Base-by-base conservation (phyloP, 768 basidiomycete species). In the Tulasnella calospora region DNA sequence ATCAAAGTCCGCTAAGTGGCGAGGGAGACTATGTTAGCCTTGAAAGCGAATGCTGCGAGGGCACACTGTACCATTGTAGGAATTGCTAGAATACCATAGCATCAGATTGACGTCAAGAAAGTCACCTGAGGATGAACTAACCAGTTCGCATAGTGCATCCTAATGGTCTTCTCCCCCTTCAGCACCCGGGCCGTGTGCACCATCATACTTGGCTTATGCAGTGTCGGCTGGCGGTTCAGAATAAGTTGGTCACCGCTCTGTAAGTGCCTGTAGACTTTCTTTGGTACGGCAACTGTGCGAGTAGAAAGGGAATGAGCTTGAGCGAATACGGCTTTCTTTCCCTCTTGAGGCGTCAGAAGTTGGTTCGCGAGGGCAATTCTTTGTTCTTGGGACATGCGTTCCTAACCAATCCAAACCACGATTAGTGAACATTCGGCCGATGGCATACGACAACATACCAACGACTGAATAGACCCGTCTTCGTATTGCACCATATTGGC, bases 161-260 rank as follows among this genome's bases (percentile, higher is more conserved):
- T 90, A 83, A 99, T 99, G 0, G 98, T 99, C 87, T 98, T 99
- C 85, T 99, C 98, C 35, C 97, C 98, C 80, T 91, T 89, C 80
- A 99, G 84, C 27, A 99, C 92, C 78, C 92, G 92, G 21, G 97
- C 97, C 81, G 90, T 92, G 84, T 99, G 98, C 10, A 92, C 92
- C 98, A 99, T 99, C 97, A 99, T 99, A 87, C 94, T 95, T 30
- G 98, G 97, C 83, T 99, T 99, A 84, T 99, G 98, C 74, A 99
- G 88, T 1, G 98, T 99, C 9, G 98, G 98, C 86, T 99, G 98
- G 74, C 98, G 93, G 83, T 99, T 99, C 51, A 99, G 87, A 81
- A 99, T 94, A 78, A 99, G 86, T 76, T 97, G 92, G 83, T 99
- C 98, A 2, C 98, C 98, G 84, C 99, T 95, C 57, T 89, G 90